These are phyloP conservation scores for Alternaria gaisen DNA, from an alignment of 2,329 filamentous ascomycete species.

Conservation along the genomic window DNA sequence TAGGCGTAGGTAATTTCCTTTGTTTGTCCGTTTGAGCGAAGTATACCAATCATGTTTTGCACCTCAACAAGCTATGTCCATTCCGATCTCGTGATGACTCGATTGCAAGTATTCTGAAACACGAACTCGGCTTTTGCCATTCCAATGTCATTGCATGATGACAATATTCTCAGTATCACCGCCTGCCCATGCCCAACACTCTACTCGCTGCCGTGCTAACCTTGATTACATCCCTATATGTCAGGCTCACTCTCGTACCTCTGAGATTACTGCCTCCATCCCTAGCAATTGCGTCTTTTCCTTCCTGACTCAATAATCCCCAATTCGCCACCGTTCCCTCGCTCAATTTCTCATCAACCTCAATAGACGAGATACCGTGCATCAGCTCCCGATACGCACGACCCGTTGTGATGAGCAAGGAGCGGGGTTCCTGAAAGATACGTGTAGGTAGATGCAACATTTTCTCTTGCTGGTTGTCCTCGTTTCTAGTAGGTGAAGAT, in stretches of 20 bases:
- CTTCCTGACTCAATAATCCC: constrained; percentile 65
- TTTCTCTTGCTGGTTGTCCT: neutral
- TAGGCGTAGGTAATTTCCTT: neutral
- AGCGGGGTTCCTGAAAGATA: constrained; percentile 86
- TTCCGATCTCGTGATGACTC: neutral
- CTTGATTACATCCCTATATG: constrained; percentile 82
- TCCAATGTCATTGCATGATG: neutral
- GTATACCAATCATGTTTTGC: neutral
- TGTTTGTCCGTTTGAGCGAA: neutral
- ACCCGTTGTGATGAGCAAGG: constrained; percentile 75
- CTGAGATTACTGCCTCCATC: constrained; percentile 66
- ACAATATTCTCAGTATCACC: neutral
- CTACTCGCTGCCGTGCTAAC: constrained; percentile 45
- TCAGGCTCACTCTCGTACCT: constrained; percentile 73
- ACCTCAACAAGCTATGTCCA: neutral
- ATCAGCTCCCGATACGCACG: constrained; percentile 74
- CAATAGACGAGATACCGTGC: constrained; percentile 75
- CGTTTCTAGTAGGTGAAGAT: neutral
- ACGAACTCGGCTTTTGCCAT: no score
- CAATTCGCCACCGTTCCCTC: constrained; percentile 72
- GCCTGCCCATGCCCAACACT: constrained; percentile 35
- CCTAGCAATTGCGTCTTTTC: constrained; percentile 44
- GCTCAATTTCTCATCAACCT: constrained; percentile 71
- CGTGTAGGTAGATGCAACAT: constrained; percentile 47
- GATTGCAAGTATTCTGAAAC: neutral